phyloP scores from a whole-genome alignment of 1,284 basidiomycete genomes.

The Apiotrichum domesticum region DNA sequence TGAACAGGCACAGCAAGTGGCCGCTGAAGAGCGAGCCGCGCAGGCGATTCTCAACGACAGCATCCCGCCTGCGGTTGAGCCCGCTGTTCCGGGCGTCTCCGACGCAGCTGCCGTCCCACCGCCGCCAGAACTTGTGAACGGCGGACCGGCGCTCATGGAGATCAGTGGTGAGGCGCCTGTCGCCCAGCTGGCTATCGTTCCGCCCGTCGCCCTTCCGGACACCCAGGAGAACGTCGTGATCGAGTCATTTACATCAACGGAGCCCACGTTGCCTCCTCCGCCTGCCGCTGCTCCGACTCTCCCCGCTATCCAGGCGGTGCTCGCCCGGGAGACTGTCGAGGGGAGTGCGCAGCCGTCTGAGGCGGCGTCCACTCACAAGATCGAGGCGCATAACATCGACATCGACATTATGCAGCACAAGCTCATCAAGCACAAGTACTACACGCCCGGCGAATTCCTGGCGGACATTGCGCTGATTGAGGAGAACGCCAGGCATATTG shows the following conservation, averaged over 20 bases:
- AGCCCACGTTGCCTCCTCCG: not conserved
- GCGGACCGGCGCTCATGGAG: not conserved
- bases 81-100: not conserved
- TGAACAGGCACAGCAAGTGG: slow-evolving; percentile 19
- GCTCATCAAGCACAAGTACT: slow-evolving; percentile 79
- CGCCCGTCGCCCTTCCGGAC: not conserved
- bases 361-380: not conserved
- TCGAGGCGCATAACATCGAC: slow-evolving; percentile 63
- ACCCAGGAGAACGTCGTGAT: not conserved
- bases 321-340: not conserved
- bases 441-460: slow-evolving; percentile 80
- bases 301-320: not conserved
- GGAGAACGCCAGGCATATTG: slow-evolving; percentile 67
- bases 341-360: not conserved
- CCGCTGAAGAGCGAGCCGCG: not conserved
- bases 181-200: not conserved
- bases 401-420: slow-evolving; percentile 84
- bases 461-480: slow-evolving; percentile 84
- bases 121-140: not conserved
- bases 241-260: slow-evolving; percentile 4
- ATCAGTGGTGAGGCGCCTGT: not conserved
- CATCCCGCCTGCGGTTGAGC: not conserved
- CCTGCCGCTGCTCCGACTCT: not conserved
- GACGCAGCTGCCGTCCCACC: not conserved
- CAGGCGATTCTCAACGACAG: too few relatives aligned